Base-by-base conservation (phyloP, 345 rosid species). In the Crucihimalaya himalaica region DNA sequence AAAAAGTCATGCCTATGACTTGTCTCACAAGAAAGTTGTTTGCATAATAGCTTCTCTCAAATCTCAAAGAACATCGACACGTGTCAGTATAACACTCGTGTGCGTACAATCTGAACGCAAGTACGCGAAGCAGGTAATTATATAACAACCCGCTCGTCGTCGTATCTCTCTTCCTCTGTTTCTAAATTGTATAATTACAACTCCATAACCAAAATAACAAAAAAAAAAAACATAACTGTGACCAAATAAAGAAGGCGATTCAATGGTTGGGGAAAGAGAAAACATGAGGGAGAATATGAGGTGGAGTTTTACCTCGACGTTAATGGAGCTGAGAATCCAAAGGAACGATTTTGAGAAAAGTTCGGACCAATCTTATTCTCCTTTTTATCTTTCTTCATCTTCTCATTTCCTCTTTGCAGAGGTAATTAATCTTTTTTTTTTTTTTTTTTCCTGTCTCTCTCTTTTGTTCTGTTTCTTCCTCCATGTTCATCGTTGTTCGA, bases 361-460 rank as follows among this genome's bases (percentile, higher is more conserved):
- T 51, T 60, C 74, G 83, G 69, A 53, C 40, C 29, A 66, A 25
- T 53, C 27, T 56, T 40, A 50, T 10, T 51, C 20, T 51, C 65
- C 72, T 66, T 79, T 35, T 66, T 76, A 65, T 78, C 61, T 71
- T 63, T 68, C 63, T 52, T 52, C 58, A 28, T 19, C 48, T 58
- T 60, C 79, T 72, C 69, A 70, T 59, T 63, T 50, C 55, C 81
- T 63, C 67, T 84, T 76, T 68, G 80, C 86, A 78, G 85, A 86
- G 96, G 96, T 75, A 63, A 46, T 15, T 47, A 2, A 0, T 46
- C 4, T 34, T 29, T 6, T 21, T 4, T 9, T 14, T 19, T n/a
- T n/a, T n/a, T n/a, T n/a, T n/a, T n/a, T n/a, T n/a, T n/a, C n/a
- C n/a, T n/a, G n/a, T 56, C n/a, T 9, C 45, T 29, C 4, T 20